Base-by-base conservation (phyloP, 2,329 filamentous ascomycete genomes). In the Drechslera avenae region DNA sequence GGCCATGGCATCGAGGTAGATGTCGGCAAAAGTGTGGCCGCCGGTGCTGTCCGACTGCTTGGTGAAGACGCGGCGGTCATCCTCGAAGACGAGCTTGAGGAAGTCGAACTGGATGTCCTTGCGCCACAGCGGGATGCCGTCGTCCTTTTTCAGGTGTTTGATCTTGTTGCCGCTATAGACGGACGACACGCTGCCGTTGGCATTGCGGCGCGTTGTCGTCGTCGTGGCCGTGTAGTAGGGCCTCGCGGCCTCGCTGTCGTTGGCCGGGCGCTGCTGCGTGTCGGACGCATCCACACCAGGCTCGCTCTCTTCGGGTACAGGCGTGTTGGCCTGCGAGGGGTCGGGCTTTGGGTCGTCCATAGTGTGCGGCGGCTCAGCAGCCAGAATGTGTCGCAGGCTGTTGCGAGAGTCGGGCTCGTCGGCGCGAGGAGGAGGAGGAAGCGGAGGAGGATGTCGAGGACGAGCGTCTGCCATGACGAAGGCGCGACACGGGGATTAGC, bases 1-100 rank as follows among this genome's bases (percentile, higher is more conserved):
- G 3, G 94, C 91, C 93, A 99, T 97, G 54, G 94, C 93, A 75
- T 97, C 94, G 67, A 99, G 93, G 76, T 99, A 99, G 54, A 99
- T 85, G 73, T 97, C 92, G 54, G 94, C 92, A 73, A 99, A 99
- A 6, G 82, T 85, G 65, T 83, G 62, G 60, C 84, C 89, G 66
- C 89, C 86, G 67, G 87, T 86, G 50, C 83, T 83, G 63, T 96
- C 91, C 73, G 93, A 96, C 72, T 89, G 89, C 71, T 96, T 96
- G 69, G 91, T 96, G 73, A 99, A 99, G 68, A 91, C 91, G 57
- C 78, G 78, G 44, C 78, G 80, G 51, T 88, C 81, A 67, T 94
- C 83, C 68, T 92, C 87, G 71, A 95, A 94, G 57, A 95, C 86
- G 41, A 86, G 83, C 62, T 85, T 85, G 60, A 95, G 81, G 64